Evolutionary conservation across 441 rosid genomes (phyloP).

Genomic region (Euphorbia celastroides): DNA sequence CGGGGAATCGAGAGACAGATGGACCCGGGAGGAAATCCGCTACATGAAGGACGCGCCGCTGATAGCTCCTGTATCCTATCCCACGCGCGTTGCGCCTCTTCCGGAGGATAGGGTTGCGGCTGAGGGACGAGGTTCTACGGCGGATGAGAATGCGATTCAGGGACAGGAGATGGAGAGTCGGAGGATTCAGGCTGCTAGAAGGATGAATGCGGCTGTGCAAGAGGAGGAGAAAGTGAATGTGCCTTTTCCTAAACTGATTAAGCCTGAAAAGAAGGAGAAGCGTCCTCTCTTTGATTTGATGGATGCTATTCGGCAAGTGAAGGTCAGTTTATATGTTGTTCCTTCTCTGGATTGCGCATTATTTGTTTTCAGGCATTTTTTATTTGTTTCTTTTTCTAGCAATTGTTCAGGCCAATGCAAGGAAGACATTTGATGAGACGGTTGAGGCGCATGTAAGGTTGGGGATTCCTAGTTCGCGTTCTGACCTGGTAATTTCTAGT

Average conservation of each 20-base stretch:
- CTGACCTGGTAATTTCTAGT: conserved; percentile 57
- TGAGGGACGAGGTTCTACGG: conserved; percentile 9
- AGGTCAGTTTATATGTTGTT: conserved; percentile 41
- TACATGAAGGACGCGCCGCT: conserved; percentile 56
- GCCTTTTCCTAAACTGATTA: conserved; percentile 64
- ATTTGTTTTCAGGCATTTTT: neutral
- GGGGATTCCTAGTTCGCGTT: conserved; percentile 67
- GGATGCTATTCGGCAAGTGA: conserved; percentile 79
- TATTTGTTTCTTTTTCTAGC: conserved; percentile 19
- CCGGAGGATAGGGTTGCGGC: conserved; percentile 51
- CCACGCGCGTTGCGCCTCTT: conserved; percentile 74
- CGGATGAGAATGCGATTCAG: conserved; percentile 15
- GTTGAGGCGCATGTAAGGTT: conserved; percentile 85
- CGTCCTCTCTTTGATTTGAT: conserved; percentile 57
- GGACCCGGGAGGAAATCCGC: conserved; percentile 75
- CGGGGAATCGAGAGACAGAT: conserved; percentile 26
- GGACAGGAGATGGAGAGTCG: conserved; percentile 34
- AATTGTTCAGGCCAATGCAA: conserved; percentile 62
- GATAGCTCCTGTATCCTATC: conserved; percentile 61
- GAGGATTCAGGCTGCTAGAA: conserved; percentile 28
- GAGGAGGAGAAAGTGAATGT: conserved; percentile 34
- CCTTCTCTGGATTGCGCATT: neutral
- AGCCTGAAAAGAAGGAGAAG: conserved; percentile 58
- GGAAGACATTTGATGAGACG: conserved; percentile 74
- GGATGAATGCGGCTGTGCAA: conserved; percentile 28